Evolutionary conservation across 179 eudicot genomes (phyloP), one percentile per base, ranked within the genome.

Genomic region (Sideroxylon spinosum): DNA sequence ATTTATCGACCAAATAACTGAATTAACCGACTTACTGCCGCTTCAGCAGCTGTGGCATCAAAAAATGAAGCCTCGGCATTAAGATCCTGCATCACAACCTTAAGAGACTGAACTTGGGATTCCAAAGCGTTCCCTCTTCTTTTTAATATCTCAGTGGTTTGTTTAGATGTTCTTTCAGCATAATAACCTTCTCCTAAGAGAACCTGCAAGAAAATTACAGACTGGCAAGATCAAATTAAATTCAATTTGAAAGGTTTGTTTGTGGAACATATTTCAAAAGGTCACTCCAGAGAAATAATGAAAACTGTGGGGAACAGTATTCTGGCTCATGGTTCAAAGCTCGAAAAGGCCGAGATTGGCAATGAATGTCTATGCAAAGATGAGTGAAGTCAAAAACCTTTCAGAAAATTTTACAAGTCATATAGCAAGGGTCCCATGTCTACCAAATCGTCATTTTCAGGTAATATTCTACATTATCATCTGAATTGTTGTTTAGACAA

Each of bases 131-230:
- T 89, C 75, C 91, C 96, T 85, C 99, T 90, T 85, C 99, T 91
- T 78, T 86, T 91, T 57, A 96, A 85, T 75, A 94, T 94, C 78
- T 94, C 98, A 78, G 81, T 68, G 20, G 98, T 92, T 83, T 96
- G 99, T 81, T 92, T 96, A 63, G 97, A 86, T 74, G 97, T 90
- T 87, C 98, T 87, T 44, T 96, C 97, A 25, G 92, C 97, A 82
- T 90, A 92, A 82, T 96, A 90, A 62, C 92, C 92, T 84, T 91
- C 99, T 63, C 99, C 99, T 64, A 96, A 77, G 32, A 96, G 87
- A 78, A 96, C 98, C 98, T 95, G 81, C 82, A 80, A 20, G 22
- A 14, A 57, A 77, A 12, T 32, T 69, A 53, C 55, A 20, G 48
- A 70, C 71, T 70, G 12, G 1, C 32, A 73, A 77, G 8, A n/a